Base-by-base conservation (phyloP, 257 asterid genomes). In the Solanum bulbocastanum region DNA sequence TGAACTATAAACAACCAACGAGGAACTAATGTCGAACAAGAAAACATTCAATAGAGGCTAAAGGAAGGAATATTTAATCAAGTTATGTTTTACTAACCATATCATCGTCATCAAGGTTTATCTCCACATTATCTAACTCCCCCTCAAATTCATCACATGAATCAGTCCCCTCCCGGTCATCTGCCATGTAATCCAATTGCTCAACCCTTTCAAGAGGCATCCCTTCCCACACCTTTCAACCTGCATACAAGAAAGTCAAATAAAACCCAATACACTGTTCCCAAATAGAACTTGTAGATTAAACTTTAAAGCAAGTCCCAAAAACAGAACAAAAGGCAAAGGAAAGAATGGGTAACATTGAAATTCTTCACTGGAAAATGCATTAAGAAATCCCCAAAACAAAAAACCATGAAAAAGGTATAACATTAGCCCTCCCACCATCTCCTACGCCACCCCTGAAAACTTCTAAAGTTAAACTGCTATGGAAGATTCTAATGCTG, bases 21-120 rank as follows among this genome's bases (percentile, higher is more conserved):
- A 78, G 65, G 84, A 79, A 40, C 32, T 14, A 76, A 76, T 12
- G 22, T 1, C 12, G 3, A 76, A 78, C 84, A 42, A 15, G 5
- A 35, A 2, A 42, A 42, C 36, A 42, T 79, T 78, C 35, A n/a
- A 78, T 78, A 25, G 62, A 78, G 84, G 62, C 37, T n/a, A 37
- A 37, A 37, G 32, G 23, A 35, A 11, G 37, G 65, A 14, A n/a
- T 15, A 27, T 13, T 42, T 10, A 88, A 87, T 18, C 84, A 86
- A 56, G 49, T 33, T 33, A 62, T 65, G 78, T 35, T 46, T 40
- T 66, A 90, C 93, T 87, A 87, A 95, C 98, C 96, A 92, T 91
- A 83, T 93, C 96, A 91, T 93, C 92, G 49, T 91, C 97, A 86
- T 92, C 97, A 69, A 89, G 92, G 85, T 92, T 83, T 36, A 87